Conservation (phyloP, 768 basidiomycete species). For the Amanita jacksonii region DNA sequence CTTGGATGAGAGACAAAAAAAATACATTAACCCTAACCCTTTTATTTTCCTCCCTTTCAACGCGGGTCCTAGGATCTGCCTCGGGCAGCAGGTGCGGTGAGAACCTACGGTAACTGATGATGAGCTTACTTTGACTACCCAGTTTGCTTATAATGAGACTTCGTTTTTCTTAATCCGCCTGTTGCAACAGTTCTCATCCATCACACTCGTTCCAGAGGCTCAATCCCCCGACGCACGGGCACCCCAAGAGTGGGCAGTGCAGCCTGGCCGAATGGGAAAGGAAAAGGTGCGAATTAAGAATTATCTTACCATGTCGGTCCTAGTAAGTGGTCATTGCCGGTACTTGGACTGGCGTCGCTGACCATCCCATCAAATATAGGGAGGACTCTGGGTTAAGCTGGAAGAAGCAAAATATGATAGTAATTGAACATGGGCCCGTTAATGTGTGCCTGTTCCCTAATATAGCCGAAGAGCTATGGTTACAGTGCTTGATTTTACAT, state of each 20-base stretch:
- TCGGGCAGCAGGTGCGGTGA: conserved; percentile 34
- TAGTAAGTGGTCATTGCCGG: conserved; percentile 19
- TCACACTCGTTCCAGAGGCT: conserved; percentile 28
- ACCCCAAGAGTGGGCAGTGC: conserved; percentile 19
- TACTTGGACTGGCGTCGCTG: not conserved
- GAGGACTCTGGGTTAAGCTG: conserved; percentile 36
- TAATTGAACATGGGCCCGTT: not conserved
- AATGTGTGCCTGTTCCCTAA: no score
- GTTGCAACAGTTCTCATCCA: conserved; percentile 35
- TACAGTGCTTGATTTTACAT: no score
- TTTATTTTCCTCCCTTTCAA: conserved; percentile 68
- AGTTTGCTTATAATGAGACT: conserved; percentile 49
- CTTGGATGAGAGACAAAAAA: conserved; percentile 45
- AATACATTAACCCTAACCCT: conserved; percentile 46
- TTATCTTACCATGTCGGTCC: conserved; percentile 34
- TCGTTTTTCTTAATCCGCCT: conserved; percentile 46
- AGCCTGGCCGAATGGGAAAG: conserved; percentile 21
- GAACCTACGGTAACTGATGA: no score
- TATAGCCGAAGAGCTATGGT: no score
- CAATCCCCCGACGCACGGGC: conserved; percentile 23
- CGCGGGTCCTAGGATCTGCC: conserved; percentile 56
- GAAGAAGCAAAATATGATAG: conserved; percentile 9
- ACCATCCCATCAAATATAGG: conserved; percentile 18
- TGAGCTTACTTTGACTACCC: not conserved
- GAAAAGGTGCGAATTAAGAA: conserved; percentile 31